phyloP scores from a whole-genome alignment of 2,329 filamentous ascomycete genomes.

The Aspergillus cejpii region DNA sequence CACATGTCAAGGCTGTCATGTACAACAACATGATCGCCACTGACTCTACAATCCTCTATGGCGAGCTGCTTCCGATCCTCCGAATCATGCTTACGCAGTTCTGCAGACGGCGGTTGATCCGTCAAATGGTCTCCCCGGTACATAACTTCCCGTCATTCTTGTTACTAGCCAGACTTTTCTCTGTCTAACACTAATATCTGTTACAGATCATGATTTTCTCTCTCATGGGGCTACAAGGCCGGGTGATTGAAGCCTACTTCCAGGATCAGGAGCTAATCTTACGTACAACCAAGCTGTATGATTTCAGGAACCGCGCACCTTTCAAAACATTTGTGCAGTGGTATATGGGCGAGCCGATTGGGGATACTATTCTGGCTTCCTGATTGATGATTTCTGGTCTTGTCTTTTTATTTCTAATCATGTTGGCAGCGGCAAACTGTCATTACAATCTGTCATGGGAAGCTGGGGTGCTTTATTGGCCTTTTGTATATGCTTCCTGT shows the following conservation, averaged over 20 bases:
- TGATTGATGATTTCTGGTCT: background rate
- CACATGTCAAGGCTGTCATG: constrained; percentile 13
- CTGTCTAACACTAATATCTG: constrained; percentile 2
- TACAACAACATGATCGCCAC: constrained; percentile 12
- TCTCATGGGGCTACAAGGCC: constrained; percentile 11
- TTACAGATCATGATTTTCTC: constrained; percentile 14
- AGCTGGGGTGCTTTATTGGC: too few relatives aligned
- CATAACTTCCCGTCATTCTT: constrained; percentile 1
- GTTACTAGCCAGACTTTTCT: background rate
- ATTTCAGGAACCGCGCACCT: constrained; percentile 8
- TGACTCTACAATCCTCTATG: constrained; percentile 11
- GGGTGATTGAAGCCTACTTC: constrained; percentile 15
- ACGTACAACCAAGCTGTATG: constrained; percentile 12
- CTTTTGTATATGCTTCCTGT: too few relatives aligned
- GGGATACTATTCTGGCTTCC: background rate
- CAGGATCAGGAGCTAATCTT: constrained; percentile 7
- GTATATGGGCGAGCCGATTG: constrained; percentile 10
- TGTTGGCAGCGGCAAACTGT: too few relatives aligned
- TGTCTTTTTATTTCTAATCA: too few relatives aligned
- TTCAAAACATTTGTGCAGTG: constrained; percentile 11
- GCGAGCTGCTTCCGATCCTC: constrained; percentile 10
- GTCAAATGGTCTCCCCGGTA: constrained; percentile 13
- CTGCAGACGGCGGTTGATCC: constrained; percentile 4
- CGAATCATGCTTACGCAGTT: constrained; percentile 12
- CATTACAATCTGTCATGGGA: too few relatives aligned